Base-by-base conservation (phyloP, 2,329 filamentous ascomycete genomes). In the Aspergillus fischeri region DNA sequence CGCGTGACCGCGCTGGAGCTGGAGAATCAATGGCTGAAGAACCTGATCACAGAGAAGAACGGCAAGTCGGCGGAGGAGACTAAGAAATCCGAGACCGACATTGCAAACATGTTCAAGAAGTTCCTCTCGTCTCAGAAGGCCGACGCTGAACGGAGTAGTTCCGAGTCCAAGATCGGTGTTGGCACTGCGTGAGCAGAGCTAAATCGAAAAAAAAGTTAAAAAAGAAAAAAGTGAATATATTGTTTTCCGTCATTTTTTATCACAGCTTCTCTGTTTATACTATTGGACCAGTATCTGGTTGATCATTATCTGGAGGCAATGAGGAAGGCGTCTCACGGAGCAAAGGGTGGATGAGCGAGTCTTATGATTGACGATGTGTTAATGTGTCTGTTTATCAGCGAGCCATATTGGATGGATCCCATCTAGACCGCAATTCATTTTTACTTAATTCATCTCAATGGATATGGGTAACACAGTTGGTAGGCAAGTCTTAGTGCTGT, bases 21-120 rank as follows among this genome's bases (percentile, higher is more conserved):
- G 63, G 88, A 92, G 77, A 92, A 92, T 78, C 88, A 89, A 73
- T 91, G 88, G 89, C 77, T 92, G 60, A 90, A 89, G 78, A 87
- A 89, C 70, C 77, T 92, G 52, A 85, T 93, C 52, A 89, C 90
- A 56, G 90, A 92, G 74, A 93, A 92, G 83, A 91, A 91, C 66
- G 73, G 69, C 50, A 65, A 63, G 53, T 57, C 60, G 25, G 57
- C 63, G 1, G 66, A 70, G 25, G 70, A 74, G 55, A 65, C 64
- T 24, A 66, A 70, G 62, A 64, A 68, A 47, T 71, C 72, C 4
- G 88, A 87, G 56, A 68, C 65, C 57, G 70, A 74, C 51, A 75
- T 75, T 57, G 72, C 71, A 4, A 64, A 71, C 49, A 75, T 75
- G 73, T 75, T 75, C 65, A 71, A 75, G 65, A 72, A 67, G 56